Base-by-base conservation (phyloP, 805 yeast genomes). In the Yamadazyma endophytica region DNA sequence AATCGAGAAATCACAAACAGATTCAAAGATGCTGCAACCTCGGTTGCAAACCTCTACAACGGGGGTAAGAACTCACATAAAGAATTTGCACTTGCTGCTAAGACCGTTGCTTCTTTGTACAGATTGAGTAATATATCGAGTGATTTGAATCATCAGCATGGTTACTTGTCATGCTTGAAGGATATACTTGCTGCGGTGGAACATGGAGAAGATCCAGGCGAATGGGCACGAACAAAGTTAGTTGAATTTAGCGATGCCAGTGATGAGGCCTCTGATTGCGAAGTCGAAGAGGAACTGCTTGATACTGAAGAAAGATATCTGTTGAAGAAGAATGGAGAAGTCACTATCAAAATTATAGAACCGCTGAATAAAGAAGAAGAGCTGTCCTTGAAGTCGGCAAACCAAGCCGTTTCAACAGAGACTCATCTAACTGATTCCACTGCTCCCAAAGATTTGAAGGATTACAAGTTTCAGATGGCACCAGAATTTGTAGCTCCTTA, bases 1-100 rank as follows among this genome's bases (percentile, higher is more conserved):
- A 73, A 68, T 37, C 58, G 55, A 25, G 82, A 80, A 27, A 61
- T 82, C 17, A 68, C 77, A 0, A 55, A 61, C n/a, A 82, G 79
- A 47, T 82, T 81, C 57, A 79, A 77, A 51, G 68, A 66, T 33
- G 88, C 88, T 5, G 88, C 88, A 17, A 72, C 79, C 33, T 70
- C 83, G 5, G 83, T 81, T 17, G 81, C 88, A 11, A 71, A 59
- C n/a, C 46, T 66, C 9, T 64, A 63, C 39, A 61, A 60, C 40
- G 40, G 50, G 6, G 21, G 20, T 17, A 24, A 12, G 13, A 6
- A 24, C 25, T 22, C 12, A 8, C 25, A 56, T 37, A 26, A 42
- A 5, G 68, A 62, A 27, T 65, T 65, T 46, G 54, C 68, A 9
- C 47, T 26, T 26, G 70, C 72, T 17, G 72, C 72, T 24, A 56